Base-by-base conservation (phyloP, 495 filamentous ascomycete species). In the Daldinia childiae region DNA sequence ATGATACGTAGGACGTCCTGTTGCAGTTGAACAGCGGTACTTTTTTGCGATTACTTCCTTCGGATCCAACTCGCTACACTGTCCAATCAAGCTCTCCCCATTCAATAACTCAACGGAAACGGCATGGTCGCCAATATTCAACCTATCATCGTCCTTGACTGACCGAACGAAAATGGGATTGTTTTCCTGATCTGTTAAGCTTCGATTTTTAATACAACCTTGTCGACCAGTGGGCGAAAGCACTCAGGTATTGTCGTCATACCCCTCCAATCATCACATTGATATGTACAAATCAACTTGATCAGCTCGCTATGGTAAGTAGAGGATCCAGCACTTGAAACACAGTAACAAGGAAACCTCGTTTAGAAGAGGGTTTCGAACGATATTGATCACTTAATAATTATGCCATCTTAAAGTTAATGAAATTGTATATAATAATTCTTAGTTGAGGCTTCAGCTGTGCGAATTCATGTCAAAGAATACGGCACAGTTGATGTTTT, bases 181-280 rank as follows among this genome's bases (percentile, higher is more conserved):
- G 54, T 66, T 61, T 69, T 62, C 66, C 62, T 66, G 36, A 58
- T 73, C 38, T 41, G 57, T 48, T 48, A 66, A 68, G 71, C 71
- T 68, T 66, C 21, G 62, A 63, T 59, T 56, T 62, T 69, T 62
- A 57, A 66, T 66, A 63, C 66, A 62, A 73, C 71, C 62, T 66
- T 62, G 66, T 26, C 51, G 36, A 34, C 58, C 57, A 72, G 38
- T 32, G 7, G 59, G 55, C 30, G 59, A 64, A 64, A 67, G 54
- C 26, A 59, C 43, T 11, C 45, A 27, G 21, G 21, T 45, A 6
- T 24, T 68, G 60, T 69, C 71, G 71, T 73, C 71, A 73, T 73
- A 73, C 66, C 71, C 51, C 43, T 54, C 61, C 64, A 62, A 56
- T 19, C 14, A 48, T 72, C 60, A 65, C 58, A 54, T 66, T 24